phyloP scores from a whole-genome alignment of 495 filamentous ascomycete genomes.

The Penicillium odoratum region DNA sequence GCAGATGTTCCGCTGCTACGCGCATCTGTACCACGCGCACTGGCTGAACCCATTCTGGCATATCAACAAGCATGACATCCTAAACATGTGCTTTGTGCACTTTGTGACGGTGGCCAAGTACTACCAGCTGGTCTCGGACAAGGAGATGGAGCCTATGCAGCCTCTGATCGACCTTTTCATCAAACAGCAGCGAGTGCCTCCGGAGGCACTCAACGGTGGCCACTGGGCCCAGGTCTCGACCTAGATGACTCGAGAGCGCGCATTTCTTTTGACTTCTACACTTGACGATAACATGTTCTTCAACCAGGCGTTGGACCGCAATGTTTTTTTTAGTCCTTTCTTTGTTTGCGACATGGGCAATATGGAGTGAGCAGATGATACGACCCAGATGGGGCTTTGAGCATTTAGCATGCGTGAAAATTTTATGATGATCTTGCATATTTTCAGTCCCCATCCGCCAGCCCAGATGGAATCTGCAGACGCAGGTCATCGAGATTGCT shows the following conservation, averaged over 20 bases:
- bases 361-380: constrained; percentile 27
- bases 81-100: constrained; percentile 95
- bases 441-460: constrained; percentile 15
- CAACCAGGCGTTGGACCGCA: constrained; percentile 43
- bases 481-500: constrained; percentile 7
- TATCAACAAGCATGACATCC: constrained; percentile 75
- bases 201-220: constrained; percentile 56
- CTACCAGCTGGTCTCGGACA: constrained; percentile 75
- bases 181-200: constrained; percentile 77
- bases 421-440: constrained; percentile 35
- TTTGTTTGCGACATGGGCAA: constrained; percentile 22
- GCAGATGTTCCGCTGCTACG: constrained; percentile 96
- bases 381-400: constrained; percentile 30
- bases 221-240: constrained; percentile 46
- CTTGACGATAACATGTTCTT: constrained; percentile 34
- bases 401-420: constrained; percentile 49
- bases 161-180: constrained; percentile 87
- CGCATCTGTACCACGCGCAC: constrained; percentile 85
- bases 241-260: constrained; percentile 28
- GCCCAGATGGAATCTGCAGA: constrained; percentile 13
- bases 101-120: constrained; percentile 87
- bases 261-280: constrained; percentile 16
- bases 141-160: constrained; percentile 92
- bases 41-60: constrained; percentile 82
- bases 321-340: constrained; percentile 26